These are phyloP conservation scores for Panicum hallii DNA, from an alignment of 202 grass and related monocot genomes.

Conservation along the genomic window DNA sequence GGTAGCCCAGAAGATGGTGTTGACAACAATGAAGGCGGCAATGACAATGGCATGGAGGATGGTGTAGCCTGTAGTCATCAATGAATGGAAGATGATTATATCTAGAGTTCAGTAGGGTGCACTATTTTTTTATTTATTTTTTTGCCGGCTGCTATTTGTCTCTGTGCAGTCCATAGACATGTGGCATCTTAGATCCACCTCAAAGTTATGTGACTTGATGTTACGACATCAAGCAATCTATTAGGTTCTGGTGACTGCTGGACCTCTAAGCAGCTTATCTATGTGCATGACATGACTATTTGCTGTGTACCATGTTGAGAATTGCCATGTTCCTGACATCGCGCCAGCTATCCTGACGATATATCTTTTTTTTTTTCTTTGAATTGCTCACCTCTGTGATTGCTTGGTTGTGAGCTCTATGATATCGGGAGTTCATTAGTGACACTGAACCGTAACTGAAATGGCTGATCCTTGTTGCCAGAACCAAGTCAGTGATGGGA, in stretches of 20 bases:
- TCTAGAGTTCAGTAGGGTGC: neutral
- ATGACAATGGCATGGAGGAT: no score
- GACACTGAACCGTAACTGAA: neutral
- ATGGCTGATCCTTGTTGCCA: neutral
- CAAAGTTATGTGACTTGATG: neutral
- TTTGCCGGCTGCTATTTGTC: neutral
- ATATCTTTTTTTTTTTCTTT: neutral
- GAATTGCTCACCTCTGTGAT: neutral
- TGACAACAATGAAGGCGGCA: no score
- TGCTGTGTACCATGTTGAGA: neutral
- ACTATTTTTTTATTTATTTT: neutral
- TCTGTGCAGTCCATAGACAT: neutral
- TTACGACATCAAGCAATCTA: neutral
- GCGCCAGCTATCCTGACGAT: no score
- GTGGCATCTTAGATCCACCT: neutral
- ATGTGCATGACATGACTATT: neutral
- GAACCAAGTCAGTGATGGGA: no score
- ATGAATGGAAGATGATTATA: neutral
- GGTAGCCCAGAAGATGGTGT: no score
- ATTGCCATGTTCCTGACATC: neutral
- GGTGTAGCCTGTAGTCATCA: no score
- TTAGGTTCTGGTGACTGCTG: neutral
- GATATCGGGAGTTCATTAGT: neutral
- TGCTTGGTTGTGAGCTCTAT: neutral
- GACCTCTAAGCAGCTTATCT: neutral